Evolutionary conservation across 164 flowering plant genomes (phyloP).

Genomic region (Echeveria elegans): DNA sequence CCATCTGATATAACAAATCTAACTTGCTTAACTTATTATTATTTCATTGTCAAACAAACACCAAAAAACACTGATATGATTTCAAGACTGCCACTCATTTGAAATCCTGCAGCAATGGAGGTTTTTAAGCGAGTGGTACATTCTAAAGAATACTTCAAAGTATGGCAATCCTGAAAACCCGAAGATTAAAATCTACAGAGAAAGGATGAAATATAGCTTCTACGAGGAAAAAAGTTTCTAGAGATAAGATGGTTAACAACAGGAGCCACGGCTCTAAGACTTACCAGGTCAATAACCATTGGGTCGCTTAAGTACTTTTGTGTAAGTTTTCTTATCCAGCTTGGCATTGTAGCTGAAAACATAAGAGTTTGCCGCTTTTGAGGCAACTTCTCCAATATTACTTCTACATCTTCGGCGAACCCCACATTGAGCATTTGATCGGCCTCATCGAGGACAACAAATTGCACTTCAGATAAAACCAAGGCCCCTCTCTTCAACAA

Average conservation of each 20-base stretch:
- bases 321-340: constrained; percentile 49
- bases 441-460: constrained; percentile 74
- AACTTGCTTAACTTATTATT: neutral
- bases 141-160: neutral
- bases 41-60: neutral
- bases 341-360: constrained; percentile 85
- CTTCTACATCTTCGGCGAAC: constrained; percentile 66
- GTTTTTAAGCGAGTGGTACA: neutral
- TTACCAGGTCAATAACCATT: constrained; percentile 60
- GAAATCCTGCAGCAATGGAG: too few relatives aligned
- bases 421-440: constrained; percentile 86
- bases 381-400: constrained; percentile 51
- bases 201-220: neutral
- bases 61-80: neutral
- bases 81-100: neutral
- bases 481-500: constrained; percentile 57
- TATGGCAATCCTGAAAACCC: neutral
- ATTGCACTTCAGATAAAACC: constrained; percentile 48
- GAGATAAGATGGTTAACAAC: neutral
- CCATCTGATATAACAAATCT: neutral
- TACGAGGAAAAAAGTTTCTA: neutral
- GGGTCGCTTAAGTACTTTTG: constrained; percentile 51
- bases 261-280: constrained; percentile 12
- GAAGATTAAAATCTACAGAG: too few relatives aligned
- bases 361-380: constrained; percentile 60